phyloP scores from a whole-genome alignment of 495 filamentous ascomycete species.

The Aspergillus panamensis region DNA sequence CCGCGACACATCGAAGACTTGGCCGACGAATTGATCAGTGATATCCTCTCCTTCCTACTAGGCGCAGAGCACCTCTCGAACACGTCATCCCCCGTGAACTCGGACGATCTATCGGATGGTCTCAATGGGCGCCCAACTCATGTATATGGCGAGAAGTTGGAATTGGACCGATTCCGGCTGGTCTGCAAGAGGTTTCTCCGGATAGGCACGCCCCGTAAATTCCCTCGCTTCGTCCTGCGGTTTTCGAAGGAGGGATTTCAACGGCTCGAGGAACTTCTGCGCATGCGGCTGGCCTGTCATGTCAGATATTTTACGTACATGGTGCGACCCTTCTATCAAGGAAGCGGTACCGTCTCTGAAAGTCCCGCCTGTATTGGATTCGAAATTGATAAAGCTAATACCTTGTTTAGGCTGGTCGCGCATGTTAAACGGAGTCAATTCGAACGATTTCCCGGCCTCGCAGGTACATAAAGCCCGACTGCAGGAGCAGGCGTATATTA shows the following conservation, averaged over 20 bases:
- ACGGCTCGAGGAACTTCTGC: slow-evolving; percentile 48
- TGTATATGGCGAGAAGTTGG: slow-evolving; percentile 32
- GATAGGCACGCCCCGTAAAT: slow-evolving; percentile 58
- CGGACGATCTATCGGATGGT: slow-evolving; percentile 1
- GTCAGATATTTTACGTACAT: slow-evolving; percentile 70
- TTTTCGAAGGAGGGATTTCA: slow-evolving; percentile 58
- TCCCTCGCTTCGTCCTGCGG: slow-evolving; percentile 55
- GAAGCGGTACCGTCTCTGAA: slow-evolving; percentile 42
- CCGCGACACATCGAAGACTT: slow-evolving; percentile 46
- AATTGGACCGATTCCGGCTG: slow-evolving; percentile 52
- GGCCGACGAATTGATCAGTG: slow-evolving; percentile 58
- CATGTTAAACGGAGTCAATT: slow-evolving; percentile 23
- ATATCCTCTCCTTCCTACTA: slow-evolving; percentile 46
- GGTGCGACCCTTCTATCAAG: slow-evolving; percentile 65
- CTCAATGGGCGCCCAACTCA: slow-evolving; percentile 13
- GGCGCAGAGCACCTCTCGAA: slow-evolving; percentile 17
- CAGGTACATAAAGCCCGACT: slow-evolving; percentile 32
- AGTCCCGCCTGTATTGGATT: slow-evolving; percentile 3
- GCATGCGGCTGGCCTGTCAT: slow-evolving; percentile 55
- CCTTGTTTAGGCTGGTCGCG: slow-evolving; percentile 32
- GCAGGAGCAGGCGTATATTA: slow-evolving; percentile 31
- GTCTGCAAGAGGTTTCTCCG: slow-evolving; percentile 60
- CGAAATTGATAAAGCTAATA: slow-evolving; percentile 22
- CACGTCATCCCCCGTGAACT: slow-evolving; percentile 14
- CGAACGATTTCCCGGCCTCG: slow-evolving; percentile 22